phyloP scores from a whole-genome alignment of 2,329 filamentous ascomycete species.

The Trichoderma simmonsii region DNA sequence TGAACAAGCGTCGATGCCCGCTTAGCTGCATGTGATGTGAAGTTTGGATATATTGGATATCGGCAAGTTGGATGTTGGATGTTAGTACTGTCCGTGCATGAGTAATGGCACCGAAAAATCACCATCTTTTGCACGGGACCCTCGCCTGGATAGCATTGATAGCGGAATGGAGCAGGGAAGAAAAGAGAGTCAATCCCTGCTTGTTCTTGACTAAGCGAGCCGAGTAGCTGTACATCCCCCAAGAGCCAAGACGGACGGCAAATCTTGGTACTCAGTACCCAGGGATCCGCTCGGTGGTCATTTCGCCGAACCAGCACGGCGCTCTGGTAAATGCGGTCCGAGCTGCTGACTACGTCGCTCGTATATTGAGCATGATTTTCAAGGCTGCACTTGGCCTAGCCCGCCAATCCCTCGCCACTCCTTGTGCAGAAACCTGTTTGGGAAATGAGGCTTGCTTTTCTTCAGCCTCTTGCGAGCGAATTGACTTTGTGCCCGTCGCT shows the following conservation, averaged over 20 bases:
- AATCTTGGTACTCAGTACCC: background rate
- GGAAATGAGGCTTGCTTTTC: constrained; percentile 12
- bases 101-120: background rate
- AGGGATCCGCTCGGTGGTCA: background rate
- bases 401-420: constrained; percentile 4
- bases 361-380: background rate
- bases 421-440: constrained; percentile 3
- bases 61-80: background rate
- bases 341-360: constrained; percentile 5
- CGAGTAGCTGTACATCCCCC: background rate
- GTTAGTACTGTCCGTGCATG: background rate
- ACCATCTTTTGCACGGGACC: background rate
- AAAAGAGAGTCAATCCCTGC: background rate
- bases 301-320: constrained; percentile 2
- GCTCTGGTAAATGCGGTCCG: constrained; percentile 15
- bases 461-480: background rate
- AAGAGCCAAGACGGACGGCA: background rate
- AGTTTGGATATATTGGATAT: background rate
- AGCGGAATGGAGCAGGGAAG: background rate
- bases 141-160: background rate
- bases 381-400: background rate
- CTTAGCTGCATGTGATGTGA: background rate
- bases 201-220: background rate
- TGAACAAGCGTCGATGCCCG: background rate
- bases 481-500: background rate